Evolutionary conservation across 2,329 filamentous ascomycete species (phyloP).

Genomic region (Pseudogymnoascus sp.): DNA sequence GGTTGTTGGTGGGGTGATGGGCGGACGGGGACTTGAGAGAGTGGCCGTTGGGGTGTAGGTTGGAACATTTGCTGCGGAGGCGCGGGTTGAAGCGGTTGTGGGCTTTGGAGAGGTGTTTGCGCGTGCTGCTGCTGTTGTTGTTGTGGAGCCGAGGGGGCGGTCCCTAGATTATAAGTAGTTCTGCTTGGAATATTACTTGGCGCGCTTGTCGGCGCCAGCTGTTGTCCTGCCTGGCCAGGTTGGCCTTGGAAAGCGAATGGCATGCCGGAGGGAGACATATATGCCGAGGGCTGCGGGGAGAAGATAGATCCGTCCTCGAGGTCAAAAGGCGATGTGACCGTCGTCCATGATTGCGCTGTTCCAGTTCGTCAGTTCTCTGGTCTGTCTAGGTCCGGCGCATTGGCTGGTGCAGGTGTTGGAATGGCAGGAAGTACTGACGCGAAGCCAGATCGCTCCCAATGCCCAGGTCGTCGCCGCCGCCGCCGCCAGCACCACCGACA

Average conservation of each 20-base stretch:
- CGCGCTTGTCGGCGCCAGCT: background rate
- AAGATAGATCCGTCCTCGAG: background rate
- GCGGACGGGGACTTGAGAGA: background rate
- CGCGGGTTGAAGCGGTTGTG: background rate
- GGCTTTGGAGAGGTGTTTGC: background rate
- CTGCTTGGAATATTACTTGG: background rate
- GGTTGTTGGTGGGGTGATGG: background rate
- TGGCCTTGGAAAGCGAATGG: background rate
- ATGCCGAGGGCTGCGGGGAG: background rate
- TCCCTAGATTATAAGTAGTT: background rate
- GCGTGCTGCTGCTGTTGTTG: background rate
- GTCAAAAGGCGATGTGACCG: background rate
- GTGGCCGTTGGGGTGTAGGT: background rate
- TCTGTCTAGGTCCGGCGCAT: background rate
- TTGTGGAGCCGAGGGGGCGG: background rate
- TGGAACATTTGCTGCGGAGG: background rate
- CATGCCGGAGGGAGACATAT: slow-evolving; percentile 1
- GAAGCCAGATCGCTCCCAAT: background rate
- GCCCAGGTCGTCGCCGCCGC: background rate
- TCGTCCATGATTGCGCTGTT: slow-evolving; percentile 1
- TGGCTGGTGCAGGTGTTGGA: background rate
- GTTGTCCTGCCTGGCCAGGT: background rate
- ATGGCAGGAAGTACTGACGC: background rate
- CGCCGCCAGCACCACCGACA: background rate
- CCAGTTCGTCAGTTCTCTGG: background rate